A percentile compares a stretch with the other conserved stretches of the same genome.
Evolutionary conservation across 164 flowering plant species (phyloP).

Genomic region (Kalanchoe fedtschenkoi): DNA sequence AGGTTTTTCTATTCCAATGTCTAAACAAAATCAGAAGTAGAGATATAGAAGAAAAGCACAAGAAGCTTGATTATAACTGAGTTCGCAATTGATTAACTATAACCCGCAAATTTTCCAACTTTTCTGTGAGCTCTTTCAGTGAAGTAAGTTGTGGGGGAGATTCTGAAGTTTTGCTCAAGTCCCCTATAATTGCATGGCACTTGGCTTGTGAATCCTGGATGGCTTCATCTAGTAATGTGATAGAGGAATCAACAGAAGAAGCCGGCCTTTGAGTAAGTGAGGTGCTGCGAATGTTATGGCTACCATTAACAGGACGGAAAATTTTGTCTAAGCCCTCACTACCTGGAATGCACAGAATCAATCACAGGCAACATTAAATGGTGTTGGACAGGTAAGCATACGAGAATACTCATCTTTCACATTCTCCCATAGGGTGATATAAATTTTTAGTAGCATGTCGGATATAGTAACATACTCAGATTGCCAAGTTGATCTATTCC

Average conservation of each 20-base stretch:
- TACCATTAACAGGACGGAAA: constrained; percentile 32
- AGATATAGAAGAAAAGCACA: not conserved
- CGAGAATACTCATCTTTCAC: not conserved
- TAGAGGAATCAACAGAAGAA: constrained; percentile 35
- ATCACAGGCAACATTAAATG: not conserved
- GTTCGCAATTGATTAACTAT: constrained; percentile 40
- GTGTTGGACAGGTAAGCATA: not conserved
- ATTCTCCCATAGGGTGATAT: not conserved
- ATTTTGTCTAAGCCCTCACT: constrained; percentile 65
- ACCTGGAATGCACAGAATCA: constrained; percentile 40
- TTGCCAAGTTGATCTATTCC: constrained; percentile 80
- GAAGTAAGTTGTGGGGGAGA: constrained; percentile 24
- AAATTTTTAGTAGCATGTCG: not conserved
- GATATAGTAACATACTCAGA: constrained; percentile 44
- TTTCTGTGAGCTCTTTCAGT: constrained; percentile 44
- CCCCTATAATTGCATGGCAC: constrained; percentile 44
- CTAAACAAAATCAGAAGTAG: no score
- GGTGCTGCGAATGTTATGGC: not conserved
- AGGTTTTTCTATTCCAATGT: not conserved
- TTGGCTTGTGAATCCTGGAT: constrained; percentile 52
- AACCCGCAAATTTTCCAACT: constrained; percentile 54
- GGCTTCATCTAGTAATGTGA: constrained; percentile 60
- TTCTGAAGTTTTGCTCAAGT: constrained; percentile 23
- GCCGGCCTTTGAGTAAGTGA: constrained; percentile 14
- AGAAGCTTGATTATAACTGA: constrained; percentile 22